A percentile compares a stretch with the other conserved stretches of the same genome.
Evolutionary conservation across 2,329 filamentous ascomycete species (phyloP).

Genomic region (Arthrobotrys entomopaga): DNA sequence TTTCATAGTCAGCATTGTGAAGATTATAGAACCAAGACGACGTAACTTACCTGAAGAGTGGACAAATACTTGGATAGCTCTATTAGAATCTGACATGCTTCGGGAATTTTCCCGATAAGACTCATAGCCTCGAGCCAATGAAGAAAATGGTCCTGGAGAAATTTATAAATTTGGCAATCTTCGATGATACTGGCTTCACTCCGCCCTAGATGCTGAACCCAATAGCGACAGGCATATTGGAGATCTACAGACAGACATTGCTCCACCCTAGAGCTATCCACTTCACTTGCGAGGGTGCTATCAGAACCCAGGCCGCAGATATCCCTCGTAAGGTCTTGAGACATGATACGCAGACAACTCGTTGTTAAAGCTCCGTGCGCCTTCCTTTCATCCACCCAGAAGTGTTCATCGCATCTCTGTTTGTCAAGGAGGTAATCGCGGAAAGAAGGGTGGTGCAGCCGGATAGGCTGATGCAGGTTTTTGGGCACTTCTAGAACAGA

Average conservation of each 20-base stretch:
- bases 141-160: conserved; percentile 61
- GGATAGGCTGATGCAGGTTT: background rate
- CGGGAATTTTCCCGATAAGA: conserved; percentile 58
- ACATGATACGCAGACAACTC: background rate
- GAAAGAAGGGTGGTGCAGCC: background rate
- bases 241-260: background rate
- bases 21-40: background rate
- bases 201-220: conserved; percentile 60
- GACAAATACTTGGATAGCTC: background rate
- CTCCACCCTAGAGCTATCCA: background rate
- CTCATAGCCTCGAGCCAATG: conserved; percentile 62
- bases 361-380: background rate
- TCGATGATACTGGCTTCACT: conserved; percentile 59
- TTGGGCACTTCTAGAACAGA: background rate
- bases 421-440: conserved; percentile 5
- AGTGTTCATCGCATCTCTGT: background rate
- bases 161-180: conserved; percentile 58
- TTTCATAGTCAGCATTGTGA: background rate
- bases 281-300: background rate
- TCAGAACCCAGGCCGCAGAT: background rate
- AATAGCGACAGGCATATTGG: conserved; percentile 61
- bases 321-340: background rate
- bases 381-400: conserved; percentile 11
- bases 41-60: background rate
- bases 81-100: conserved; percentile 43